Conservation (phyloP, 371 early-diverging fungal genomes). For the Mucor indicus region DNA sequence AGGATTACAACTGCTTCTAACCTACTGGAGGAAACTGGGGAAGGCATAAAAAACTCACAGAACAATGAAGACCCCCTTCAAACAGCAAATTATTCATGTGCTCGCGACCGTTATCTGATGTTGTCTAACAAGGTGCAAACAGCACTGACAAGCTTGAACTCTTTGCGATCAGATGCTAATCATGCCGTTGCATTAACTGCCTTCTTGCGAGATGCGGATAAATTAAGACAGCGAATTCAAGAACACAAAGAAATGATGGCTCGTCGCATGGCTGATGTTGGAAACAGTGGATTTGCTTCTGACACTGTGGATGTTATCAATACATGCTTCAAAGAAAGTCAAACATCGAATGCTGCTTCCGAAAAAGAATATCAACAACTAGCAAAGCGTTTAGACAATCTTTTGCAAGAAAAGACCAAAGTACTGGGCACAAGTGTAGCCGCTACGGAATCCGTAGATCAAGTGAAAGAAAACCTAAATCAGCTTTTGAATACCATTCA, state of each 20-base stretch:
- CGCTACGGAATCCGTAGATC: too few species aligned
- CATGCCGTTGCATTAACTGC: slow-evolving; percentile 27
- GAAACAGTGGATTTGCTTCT: slow-evolving; percentile 21
- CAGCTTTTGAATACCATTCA: slow-evolving; percentile 22
- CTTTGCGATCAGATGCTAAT: slow-evolving; percentile 26
- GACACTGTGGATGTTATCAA: slow-evolving; percentile 17
- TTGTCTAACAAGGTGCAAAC: slow-evolving; percentile 19
- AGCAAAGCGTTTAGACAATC: slow-evolving; percentile 1
- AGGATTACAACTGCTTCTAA: slow-evolving; percentile 21
- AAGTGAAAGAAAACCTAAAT: slow-evolving; percentile 21
- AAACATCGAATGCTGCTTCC: slow-evolving; percentile 10
- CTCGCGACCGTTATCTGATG: slow-evolving; percentile 27
- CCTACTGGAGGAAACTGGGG: slow-evolving; percentile 19
- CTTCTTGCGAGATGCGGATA: slow-evolving; percentile 26
- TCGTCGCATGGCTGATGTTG: slow-evolving; percentile 26
- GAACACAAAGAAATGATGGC: slow-evolving; percentile 21
- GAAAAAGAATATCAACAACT: slow-evolving; percentile 20
- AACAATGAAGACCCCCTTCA: slow-evolving; percentile 37
- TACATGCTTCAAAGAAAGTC: slow-evolving; percentile 11
- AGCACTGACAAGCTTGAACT: slow-evolving; percentile 17
- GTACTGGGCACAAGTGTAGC: too few species aligned
- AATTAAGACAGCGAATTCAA: slow-evolving; percentile 21
- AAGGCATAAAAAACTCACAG: slow-evolving; percentile 18
- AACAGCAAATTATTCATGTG: slow-evolving; percentile 45
- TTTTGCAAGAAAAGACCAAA: slow-evolving; percentile 18